Percentiles rank a stretch among this genome's conserved stretches.
These are phyloP conservation scores for Echinosophora koreensis DNA, from an alignment of 306 rosid genomes.

Conservation along the genomic window DNA sequence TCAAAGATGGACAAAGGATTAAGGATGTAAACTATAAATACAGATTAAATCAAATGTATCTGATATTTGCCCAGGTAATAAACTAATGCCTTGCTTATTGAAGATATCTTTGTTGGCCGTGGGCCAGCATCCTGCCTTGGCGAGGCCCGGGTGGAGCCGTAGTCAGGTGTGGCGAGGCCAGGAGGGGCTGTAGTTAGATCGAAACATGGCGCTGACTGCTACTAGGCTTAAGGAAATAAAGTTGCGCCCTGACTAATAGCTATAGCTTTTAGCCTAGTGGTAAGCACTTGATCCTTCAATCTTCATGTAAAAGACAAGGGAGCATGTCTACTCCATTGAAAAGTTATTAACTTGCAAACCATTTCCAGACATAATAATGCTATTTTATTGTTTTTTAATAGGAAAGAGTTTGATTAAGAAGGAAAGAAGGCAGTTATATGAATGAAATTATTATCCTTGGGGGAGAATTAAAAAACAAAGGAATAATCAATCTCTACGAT, in stretches of 20 bases:
- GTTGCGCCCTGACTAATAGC: too few relatives aligned
- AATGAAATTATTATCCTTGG: conserved; percentile 18
- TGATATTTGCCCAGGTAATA: conserved; percentile 25
- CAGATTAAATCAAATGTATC: not conserved
- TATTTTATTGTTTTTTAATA: not conserved
- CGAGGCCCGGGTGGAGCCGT: too few relatives aligned
- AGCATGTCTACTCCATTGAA: conserved; percentile 1
- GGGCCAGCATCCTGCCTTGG: too few relatives aligned
- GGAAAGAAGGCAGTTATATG: conserved; percentile 9
- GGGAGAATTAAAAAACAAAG: conserved; percentile 4
- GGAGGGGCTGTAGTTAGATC: too few relatives aligned
- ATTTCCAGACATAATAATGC: conserved; percentile 2
- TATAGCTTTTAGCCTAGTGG: too few relatives aligned
- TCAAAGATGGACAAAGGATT: conserved; percentile 32
- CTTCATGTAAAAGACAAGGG: not conserved
- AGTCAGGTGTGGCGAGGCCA: too few relatives aligned
- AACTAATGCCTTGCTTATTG: conserved; percentile 22
- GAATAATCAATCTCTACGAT: conserved; percentile 27
- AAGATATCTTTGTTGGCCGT: too few relatives aligned
- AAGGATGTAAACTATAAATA: not conserved
- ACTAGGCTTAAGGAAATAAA: too few relatives aligned
- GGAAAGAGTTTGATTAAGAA: not conserved
- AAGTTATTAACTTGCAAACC: conserved; percentile 8
- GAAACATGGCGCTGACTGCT: too few relatives aligned
- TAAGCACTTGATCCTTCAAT: too few relatives aligned